phyloP scores from a whole-genome alignment of 2,329 filamentous ascomycete genomes.

The Neonectria ditissima region DNA sequence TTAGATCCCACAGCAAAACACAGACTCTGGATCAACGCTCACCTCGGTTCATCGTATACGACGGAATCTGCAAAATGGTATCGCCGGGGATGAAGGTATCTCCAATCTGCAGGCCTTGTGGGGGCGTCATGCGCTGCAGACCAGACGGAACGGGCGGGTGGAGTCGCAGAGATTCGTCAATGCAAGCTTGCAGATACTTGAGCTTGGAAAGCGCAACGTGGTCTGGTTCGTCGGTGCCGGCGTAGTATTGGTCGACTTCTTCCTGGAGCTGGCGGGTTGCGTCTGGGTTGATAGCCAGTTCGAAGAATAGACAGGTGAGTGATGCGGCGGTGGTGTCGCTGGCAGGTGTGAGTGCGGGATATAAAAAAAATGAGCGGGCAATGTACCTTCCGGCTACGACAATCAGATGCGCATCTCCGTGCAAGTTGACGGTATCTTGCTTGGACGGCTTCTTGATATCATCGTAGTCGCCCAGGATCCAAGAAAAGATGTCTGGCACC shows the following conservation, averaged over 20 bases:
- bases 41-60: constrained; percentile 27
- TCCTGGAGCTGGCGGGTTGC: background rate
- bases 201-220: constrained; percentile 11
- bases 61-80: constrained; percentile 11
- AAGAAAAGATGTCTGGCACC: constrained; percentile 12
- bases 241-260: constrained; percentile 30
- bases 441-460: constrained; percentile 1
- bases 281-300: constrained; percentile 5
- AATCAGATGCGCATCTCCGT: constrained; percentile 5
- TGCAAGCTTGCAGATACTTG: constrained; percentile 34
- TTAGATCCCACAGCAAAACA: background rate
- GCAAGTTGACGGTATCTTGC: constrained; percentile 12
- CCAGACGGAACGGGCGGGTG: constrained; percentile 27
- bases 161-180: constrained; percentile 35
- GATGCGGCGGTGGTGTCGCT: constrained; percentile 35
- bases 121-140: constrained; percentile 14
- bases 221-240: background rate
- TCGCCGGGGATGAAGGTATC: constrained; percentile 16
- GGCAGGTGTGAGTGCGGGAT: background rate
- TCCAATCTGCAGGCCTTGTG: constrained; percentile 2
- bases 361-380: background rate
- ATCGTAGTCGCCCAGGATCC: constrained; percentile 21
- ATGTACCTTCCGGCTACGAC: constrained; percentile 11
- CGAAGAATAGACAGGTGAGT: constrained; percentile 20
- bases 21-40: background rate